A percentile compares a stretch with the other conserved stretches of the same genome.
Evolutionary conservation across 2,329 filamentous ascomycete species (phyloP).

Genomic region (Huntiella abstrusa): DNA sequence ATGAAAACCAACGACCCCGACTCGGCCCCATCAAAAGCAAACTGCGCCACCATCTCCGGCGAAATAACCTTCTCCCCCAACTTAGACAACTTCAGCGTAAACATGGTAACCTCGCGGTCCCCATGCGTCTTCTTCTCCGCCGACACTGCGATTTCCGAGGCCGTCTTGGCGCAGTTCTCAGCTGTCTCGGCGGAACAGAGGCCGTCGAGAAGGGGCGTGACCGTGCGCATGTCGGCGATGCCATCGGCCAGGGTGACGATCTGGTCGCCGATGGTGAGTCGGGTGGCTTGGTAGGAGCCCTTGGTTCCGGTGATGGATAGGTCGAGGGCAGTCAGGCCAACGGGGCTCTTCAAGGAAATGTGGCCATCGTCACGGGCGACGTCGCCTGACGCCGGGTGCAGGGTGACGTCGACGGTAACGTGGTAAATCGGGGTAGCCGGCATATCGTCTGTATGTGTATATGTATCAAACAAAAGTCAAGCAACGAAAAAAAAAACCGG

Average conservation of each 20-base stretch:
- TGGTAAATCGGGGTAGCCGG: constrained; percentile 7
- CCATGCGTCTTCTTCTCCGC: constrained; percentile 2
- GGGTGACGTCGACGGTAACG: constrained; percentile 6
- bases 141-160: constrained; percentile 8
- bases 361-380: not conserved
- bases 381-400: constrained; percentile 3
- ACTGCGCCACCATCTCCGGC: constrained; percentile 7
- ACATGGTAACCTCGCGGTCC: constrained; percentile 7
- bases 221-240: not conserved
- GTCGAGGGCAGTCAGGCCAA: constrained; percentile 8
- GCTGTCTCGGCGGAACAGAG: constrained; percentile 1
- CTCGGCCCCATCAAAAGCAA: constrained; percentile 9
- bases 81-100: constrained; percentile 4
- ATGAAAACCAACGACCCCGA: constrained; percentile 8
- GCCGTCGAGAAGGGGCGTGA: constrained; percentile 8
- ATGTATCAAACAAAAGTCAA: no score
- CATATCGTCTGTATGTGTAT: not conserved
- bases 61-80: constrained; percentile 5
- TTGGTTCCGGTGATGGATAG: constrained; percentile 7
- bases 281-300: constrained; percentile 5
- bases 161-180: constrained; percentile 5
- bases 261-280: constrained; percentile 8
- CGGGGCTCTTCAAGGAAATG: constrained; percentile 5
- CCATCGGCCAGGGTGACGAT: constrained; percentile 1
- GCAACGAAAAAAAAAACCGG: no score